Evolutionary conservation across 352 stramenopile species (phyloP).

Genomic region (Lagenidium sp.): DNA sequence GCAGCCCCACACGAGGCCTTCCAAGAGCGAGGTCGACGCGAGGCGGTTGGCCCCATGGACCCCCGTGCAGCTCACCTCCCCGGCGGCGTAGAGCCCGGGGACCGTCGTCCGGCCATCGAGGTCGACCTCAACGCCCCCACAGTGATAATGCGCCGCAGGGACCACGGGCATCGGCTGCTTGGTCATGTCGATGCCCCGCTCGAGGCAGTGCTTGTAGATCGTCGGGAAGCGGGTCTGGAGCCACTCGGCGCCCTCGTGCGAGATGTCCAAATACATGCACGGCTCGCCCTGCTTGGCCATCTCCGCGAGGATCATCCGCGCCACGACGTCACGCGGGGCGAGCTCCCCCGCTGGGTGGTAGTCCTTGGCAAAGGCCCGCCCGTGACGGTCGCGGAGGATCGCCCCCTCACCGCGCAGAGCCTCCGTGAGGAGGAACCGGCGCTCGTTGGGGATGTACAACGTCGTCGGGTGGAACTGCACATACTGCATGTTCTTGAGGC

Average conservation of each 20-base stretch:
- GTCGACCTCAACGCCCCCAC: conserved; percentile 88
- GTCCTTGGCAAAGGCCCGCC: conserved; percentile 83
- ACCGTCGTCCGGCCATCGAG: conserved; percentile 78
- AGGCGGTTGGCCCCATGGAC: conserved; percentile 93
- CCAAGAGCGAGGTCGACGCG: conserved; percentile 90
- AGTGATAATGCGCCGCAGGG: conserved; percentile 93
- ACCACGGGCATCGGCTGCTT: conserved; percentile 86
- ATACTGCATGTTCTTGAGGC: conserved; percentile 92
- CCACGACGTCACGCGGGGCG: conserved; percentile 91
- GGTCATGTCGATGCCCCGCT: conserved; percentile 88
- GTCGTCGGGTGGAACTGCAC: conserved; percentile 96
- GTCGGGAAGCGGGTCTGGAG: conserved; percentile 80
- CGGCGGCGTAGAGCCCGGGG: conserved; percentile 83
- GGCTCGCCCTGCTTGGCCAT: conserved; percentile 73
- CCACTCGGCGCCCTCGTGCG: conserved; percentile 82
- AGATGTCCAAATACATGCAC: conserved; percentile 92
- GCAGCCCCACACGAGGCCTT: conserved; percentile 92
- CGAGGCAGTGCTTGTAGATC: conserved; percentile 77
- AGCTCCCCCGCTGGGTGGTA: conserved; percentile 91
- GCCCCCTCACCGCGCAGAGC: conserved; percentile 90
- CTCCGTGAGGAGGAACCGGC: conserved; percentile 91
- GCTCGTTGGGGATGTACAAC: conserved; percentile 85
- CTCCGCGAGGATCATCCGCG: conserved; percentile 87
- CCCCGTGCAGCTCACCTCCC: conserved; percentile 91
- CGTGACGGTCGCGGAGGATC: conserved; percentile 74